Conservation (phyloP, 2,329 filamentous ascomycete genomes). For the Calonectria naviculata region DNA sequence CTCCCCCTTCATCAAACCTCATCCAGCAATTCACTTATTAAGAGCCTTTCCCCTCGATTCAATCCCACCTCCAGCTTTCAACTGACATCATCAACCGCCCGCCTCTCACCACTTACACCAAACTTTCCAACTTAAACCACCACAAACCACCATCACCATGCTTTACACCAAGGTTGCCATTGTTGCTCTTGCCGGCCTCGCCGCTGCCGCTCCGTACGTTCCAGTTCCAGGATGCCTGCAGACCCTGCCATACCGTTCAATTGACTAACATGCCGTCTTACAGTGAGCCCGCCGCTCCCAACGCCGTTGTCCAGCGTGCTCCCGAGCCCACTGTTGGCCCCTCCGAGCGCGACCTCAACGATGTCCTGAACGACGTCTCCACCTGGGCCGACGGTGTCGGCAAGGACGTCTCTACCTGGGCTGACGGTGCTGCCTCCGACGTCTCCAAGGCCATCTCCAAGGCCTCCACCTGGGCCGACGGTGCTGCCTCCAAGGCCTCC, state of each 20-base stretch:
- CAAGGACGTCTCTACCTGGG: conserved; percentile 16
- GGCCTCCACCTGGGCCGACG: conserved; percentile 7
- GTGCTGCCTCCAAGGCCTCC: neutral
- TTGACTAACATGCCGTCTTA: conserved; percentile 2
- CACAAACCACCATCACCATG: conserved; percentile 28
- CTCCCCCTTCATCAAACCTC: conserved; percentile 1
- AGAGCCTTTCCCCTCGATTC: neutral
- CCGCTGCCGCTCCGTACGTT: conserved; percentile 20
- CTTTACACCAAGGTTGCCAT: conserved; percentile 37
- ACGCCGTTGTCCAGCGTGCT: neutral
- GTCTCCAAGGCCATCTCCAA: conserved; percentile 6
- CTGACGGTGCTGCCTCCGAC: neutral
- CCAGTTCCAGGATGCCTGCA: neutral
- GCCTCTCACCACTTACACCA: too few species aligned
- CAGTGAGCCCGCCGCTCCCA: neutral
- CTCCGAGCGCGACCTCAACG: conserved; percentile 26
- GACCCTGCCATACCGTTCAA: neutral
- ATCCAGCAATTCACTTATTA: neutral
- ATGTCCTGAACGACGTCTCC: conserved; percentile 22
- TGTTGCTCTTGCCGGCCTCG: conserved; percentile 29
- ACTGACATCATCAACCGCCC: neutral
- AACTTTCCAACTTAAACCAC: neutral
- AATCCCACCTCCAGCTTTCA: neutral
- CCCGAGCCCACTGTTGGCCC: conserved; percentile 25
- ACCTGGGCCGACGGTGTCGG: conserved; percentile 5